Conservation (phyloP, 108 stramenopile species). For the Fistulifera pelliculosa region DNA sequence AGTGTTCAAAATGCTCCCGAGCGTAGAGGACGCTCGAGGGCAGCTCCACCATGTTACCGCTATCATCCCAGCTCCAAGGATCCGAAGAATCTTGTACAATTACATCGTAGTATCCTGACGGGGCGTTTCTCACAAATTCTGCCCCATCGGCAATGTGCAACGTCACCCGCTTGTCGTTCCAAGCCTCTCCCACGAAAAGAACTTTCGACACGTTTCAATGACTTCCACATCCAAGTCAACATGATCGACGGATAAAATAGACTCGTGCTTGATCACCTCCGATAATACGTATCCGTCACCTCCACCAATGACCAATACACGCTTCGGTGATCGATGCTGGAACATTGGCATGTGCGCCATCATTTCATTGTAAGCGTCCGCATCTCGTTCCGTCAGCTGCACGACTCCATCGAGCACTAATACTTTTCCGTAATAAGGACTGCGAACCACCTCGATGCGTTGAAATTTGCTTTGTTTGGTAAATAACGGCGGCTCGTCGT, state of each 20-base stretch:
- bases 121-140: conserved; percentile 34
- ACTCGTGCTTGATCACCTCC: conserved; percentile 44
- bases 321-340: conserved; percentile 45
- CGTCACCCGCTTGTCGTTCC: conserved; percentile 60
- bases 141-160: conserved; percentile 68
- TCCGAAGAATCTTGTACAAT: conserved; percentile 78
- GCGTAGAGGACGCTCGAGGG: conserved; percentile 63
- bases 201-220: conserved; percentile 41
- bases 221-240: conserved; percentile 74
- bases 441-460: conserved; percentile 49
- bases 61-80: conserved; percentile 50
- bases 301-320: conserved; percentile 63
- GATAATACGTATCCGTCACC: conserved; percentile 58
- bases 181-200: conserved; percentile 64
- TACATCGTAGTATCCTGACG: conserved; percentile 47
- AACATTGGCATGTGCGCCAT: conserved; percentile 76
- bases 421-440: conserved; percentile 57
- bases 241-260: conserved; percentile 60
- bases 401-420: conserved; percentile 58
- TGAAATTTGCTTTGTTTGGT: conserved; percentile 48
- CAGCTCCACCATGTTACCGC: conserved; percentile 34
- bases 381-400: conserved; percentile 72
- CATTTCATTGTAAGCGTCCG: conserved; percentile 81
- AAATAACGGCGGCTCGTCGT: conserved; percentile 25
- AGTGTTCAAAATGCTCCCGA: conserved; percentile 40